Conservation (phyloP, 805 yeast species). For the Monosporozyma solicola region DNA sequence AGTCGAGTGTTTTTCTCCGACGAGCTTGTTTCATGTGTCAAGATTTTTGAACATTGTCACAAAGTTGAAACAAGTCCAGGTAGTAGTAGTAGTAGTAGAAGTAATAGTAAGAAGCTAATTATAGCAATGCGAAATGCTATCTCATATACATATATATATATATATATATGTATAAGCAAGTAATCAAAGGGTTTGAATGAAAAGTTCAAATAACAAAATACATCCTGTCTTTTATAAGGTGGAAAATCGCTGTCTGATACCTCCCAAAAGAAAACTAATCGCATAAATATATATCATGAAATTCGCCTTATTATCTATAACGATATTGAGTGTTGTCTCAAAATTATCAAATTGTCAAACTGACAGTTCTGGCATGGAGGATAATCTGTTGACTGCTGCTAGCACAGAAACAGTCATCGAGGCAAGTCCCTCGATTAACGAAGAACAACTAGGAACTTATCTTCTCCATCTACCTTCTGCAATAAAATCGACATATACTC, state of each 20-base stretch:
- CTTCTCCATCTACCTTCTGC: conserved; percentile 2
- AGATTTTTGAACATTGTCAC: background rate
- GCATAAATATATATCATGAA: background rate
- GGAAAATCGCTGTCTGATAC: background rate
- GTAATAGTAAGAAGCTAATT: background rate
- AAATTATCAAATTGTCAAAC: background rate
- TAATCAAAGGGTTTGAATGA: too few relatives aligned
- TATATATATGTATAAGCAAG: too few relatives aligned
- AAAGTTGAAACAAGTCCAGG: background rate
- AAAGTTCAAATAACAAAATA: too few relatives aligned
- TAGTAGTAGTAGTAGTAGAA: background rate
- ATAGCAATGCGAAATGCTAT: background rate
- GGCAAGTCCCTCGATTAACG: background rate
- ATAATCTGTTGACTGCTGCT: background rate
- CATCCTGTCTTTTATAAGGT: too few relatives aligned
- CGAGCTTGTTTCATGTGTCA: background rate
- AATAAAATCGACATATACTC: background rate
- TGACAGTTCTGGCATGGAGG: background rate
- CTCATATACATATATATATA: background rate
- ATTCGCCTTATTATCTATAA: background rate
- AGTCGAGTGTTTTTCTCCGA: background rate
- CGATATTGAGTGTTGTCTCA: background rate
- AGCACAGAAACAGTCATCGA: background rate
- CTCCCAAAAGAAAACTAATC: background rate
- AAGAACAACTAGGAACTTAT: background rate